These are phyloP conservation scores for Geoglossum glabrum DNA, from an alignment of 495 filamentous ascomycete species.

Conservation along the genomic window DNA sequence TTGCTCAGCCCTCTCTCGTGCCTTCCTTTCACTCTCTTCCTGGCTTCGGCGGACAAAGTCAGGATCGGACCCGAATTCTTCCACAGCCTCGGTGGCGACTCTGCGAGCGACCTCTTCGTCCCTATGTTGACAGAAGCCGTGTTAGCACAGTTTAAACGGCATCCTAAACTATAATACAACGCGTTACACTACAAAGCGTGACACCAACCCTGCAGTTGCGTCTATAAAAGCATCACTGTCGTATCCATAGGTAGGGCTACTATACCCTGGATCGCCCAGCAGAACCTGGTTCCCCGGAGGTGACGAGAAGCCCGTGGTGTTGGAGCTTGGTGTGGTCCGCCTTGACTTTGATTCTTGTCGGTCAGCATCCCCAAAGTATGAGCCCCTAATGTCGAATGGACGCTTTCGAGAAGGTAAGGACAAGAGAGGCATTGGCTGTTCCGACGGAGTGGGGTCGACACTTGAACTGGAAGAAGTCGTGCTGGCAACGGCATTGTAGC, in stretches of 20 bases:
- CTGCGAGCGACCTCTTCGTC: background rate
- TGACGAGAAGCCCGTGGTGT: background rate
- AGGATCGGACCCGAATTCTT: background rate
- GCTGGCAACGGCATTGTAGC: background rate
- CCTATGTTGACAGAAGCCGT: background rate
- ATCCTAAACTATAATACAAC: background rate
- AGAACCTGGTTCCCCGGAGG: background rate
- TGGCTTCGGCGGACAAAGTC: background rate
- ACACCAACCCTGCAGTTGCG: background rate
- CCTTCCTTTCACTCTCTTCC: background rate
- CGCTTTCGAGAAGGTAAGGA: background rate
- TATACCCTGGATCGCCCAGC: conserved; percentile 1
- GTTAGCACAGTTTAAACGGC: background rate
- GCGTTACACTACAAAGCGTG: background rate
- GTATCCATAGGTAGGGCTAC: conserved; percentile 1
- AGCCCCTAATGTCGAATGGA: background rate
- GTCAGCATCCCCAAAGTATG: background rate
- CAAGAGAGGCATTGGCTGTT: background rate
- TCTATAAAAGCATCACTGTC: background rate
- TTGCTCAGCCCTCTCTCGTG: background rate
- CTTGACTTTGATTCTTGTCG: background rate
- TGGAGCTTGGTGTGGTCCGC: background rate
- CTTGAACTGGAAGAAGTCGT: background rate
- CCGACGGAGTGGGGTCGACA: background rate
- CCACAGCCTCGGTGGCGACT: background rate